Percentiles rank a stretch among this genome's conserved stretches.
These are phyloP conservation scores for Aechmea fasciata DNA, from an alignment of 176 grass and related monocot genomes.

Conservation along the genomic window DNA sequence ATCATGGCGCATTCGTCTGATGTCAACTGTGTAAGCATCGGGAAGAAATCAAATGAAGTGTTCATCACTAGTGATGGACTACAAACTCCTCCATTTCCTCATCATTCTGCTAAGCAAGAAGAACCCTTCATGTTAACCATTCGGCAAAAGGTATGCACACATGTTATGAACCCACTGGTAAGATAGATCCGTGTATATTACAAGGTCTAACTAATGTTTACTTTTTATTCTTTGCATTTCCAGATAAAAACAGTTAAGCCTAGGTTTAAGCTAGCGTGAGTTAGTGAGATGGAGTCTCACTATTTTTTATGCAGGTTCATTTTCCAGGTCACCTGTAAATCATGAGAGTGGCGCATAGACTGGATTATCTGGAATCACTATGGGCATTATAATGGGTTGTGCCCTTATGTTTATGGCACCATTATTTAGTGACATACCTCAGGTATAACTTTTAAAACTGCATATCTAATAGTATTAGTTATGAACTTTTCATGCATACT, in stretches of 20 bases:
- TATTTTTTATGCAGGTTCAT: constrained; percentile 60
- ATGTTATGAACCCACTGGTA: constrained; percentile 77
- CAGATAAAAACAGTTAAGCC: constrained; percentile 1
- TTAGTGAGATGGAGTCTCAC: constrained; percentile 16
- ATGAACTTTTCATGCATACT: neutral
- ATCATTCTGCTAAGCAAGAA: constrained; percentile 18
- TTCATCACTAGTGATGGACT: neutral
- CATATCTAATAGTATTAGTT: neutral
- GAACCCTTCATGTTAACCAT: neutral
- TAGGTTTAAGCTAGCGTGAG: constrained; percentile 8
- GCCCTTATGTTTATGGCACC: constrained; percentile 92
- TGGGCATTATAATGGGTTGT: constrained; percentile 80
- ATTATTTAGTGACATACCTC: constrained; percentile 95
- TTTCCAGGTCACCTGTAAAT: constrained; percentile 98
- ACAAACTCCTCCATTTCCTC: constrained; percentile 32
- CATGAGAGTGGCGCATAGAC: constrained; percentile 83
- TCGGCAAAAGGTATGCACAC: too few relatives aligned
- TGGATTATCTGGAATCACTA: constrained; percentile 88
- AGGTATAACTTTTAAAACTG: constrained; percentile 34
- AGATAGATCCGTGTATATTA: constrained; percentile 15
- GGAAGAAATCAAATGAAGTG: too few relatives aligned
- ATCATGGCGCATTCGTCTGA: too few relatives aligned
- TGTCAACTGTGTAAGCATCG: too few relatives aligned
- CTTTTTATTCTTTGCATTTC: constrained; percentile 15
- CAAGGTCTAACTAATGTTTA: constrained; percentile 6